Conservation (phyloP, 164 flowering plant species). For the Umbellularia californica region DNA sequence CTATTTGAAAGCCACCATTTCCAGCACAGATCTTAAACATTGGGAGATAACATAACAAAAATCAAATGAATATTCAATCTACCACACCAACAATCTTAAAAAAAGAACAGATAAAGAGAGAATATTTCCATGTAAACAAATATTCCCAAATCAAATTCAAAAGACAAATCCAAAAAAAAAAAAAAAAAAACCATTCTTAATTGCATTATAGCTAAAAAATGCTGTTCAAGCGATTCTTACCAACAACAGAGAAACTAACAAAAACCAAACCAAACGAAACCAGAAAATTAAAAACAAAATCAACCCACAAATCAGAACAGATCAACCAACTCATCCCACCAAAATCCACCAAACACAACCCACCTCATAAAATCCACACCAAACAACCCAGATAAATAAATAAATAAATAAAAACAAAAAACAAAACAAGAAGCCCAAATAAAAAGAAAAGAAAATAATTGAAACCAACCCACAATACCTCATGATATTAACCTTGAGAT, state of each 20-base stretch:
- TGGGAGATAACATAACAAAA: not conserved
- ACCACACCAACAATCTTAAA: too few species aligned
- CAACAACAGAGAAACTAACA: not conserved
- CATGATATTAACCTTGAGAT: conserved; percentile 86
- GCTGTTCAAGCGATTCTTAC: not conserved
- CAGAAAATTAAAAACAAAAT: too few species aligned
- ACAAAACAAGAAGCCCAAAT: not conserved
- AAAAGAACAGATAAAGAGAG: too few species aligned
- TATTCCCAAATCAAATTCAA: not conserved
- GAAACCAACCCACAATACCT: conserved; percentile 36
- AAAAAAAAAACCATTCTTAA: not conserved
- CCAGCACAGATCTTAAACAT: too few species aligned
- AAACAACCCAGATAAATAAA: too few species aligned
- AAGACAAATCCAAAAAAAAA: not conserved
- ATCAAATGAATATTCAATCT: not conserved
- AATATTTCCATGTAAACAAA: too few species aligned
- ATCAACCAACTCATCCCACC: not conserved
- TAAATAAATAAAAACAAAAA: too few species aligned
- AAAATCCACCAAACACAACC: not conserved
- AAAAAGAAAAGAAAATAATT: not conserved
- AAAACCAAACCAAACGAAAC: not conserved
- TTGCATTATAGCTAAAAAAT: not conserved
- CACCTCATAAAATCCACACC: not conserved
- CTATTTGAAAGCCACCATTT: too few species aligned
- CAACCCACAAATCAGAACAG: too few species aligned